Percentiles rank a stretch among this genome's conserved stretches.
Evolutionary conservation across 345 rosid species (phyloP).

Genomic region (Mallotus nudiflorus): DNA sequence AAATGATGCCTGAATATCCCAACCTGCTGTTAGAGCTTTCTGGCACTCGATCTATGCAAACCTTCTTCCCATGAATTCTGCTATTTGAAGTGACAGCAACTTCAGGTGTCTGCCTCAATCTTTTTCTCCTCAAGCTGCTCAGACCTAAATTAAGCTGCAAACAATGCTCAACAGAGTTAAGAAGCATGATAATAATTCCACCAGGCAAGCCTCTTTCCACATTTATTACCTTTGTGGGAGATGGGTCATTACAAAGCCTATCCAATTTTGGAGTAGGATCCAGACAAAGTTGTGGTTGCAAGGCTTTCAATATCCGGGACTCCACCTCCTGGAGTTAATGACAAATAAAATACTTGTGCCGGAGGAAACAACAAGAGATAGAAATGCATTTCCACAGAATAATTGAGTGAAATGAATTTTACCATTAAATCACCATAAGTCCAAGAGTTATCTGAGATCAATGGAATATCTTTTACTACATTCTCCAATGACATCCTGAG

Average conservation of each 20-base stretch:
- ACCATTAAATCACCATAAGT: conserved; percentile 97
- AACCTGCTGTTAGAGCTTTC: conserved; percentile 60
- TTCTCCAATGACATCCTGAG: conserved; percentile 90
- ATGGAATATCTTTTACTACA: conserved; percentile 87
- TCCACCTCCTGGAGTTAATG: conserved; percentile 74
- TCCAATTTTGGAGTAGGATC: conserved; percentile 93
- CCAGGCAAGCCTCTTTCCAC: not conserved
- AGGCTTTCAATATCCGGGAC: conserved; percentile 85
- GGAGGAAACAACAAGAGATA: not conserved
- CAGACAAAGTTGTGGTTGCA: conserved; percentile 86
- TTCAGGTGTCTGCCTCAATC: conserved; percentile 68
- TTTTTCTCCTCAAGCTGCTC: conserved; percentile 63
- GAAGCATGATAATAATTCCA: conserved; percentile 10
- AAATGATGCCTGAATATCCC: conserved; percentile 47
- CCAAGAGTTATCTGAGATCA: conserved; percentile 81
- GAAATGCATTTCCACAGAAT: conserved; percentile 9
- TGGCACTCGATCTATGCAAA: conserved; percentile 65
- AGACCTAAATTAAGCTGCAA: conserved; percentile 73
- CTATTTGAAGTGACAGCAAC: conserved; percentile 55
- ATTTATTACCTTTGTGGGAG: conserved; percentile 55
- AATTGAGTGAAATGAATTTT: conserved; percentile 19
- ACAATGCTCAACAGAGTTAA: conserved; percentile 18
- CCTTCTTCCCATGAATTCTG: conserved; percentile 74
- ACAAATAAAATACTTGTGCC: conserved; percentile 8
- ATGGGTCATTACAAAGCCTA: conserved; percentile 58